Conservation (phyloP, 148 eudicot species). For the Heliamphora exappendiculata region DNA sequence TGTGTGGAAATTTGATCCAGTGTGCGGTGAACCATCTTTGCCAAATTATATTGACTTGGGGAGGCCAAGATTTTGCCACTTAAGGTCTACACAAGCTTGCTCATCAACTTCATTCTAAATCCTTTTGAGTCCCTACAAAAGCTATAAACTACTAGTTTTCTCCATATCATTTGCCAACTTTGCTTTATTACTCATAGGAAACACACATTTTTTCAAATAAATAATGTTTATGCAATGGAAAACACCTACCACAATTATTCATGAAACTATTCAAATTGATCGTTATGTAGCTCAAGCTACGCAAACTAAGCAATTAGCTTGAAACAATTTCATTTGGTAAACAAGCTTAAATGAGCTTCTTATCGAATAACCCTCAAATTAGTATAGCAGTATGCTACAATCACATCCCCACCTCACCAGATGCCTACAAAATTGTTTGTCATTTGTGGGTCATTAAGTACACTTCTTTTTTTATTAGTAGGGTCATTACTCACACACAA, state of each 20-base stretch:
- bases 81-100: background rate
- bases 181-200: background rate
- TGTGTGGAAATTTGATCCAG: background rate
- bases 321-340: background rate
- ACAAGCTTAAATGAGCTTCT: background rate
- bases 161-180: background rate
- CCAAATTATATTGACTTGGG: background rate
- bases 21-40: background rate
- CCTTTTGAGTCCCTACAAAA: background rate
- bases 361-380: background rate
- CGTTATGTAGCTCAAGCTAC: background rate
- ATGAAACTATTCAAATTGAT: background rate
- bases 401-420: background rate
- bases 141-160: background rate
- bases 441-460: background rate
- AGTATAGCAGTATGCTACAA: background rate
- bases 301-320: background rate
- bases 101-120: background rate
- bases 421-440: background rate
- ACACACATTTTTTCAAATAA: background rate
- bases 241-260: background rate
- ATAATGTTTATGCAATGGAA: background rate
- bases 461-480: too few species aligned
- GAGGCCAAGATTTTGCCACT: background rate
- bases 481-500: background rate